Conservation (phyloP, 805 yeast species). For the Blastobotrys robertii region DNA sequence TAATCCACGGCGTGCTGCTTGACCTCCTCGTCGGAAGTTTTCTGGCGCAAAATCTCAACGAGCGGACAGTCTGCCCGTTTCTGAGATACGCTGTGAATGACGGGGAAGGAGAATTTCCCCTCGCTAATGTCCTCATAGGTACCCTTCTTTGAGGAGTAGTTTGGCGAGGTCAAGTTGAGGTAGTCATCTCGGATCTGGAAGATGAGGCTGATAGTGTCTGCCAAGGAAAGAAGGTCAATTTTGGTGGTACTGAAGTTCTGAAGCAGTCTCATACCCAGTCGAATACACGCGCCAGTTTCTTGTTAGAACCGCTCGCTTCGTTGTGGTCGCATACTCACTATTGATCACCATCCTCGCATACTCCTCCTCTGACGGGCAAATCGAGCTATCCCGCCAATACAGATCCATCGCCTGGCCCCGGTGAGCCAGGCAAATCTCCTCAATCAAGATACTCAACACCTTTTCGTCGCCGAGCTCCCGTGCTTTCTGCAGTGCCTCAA, state of each 20-base stretch:
- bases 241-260: slow-evolving; percentile 26
- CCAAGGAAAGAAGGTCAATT: slow-evolving; percentile 42
- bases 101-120: slow-evolving; percentile 82
- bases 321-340: slow-evolving; percentile 37
- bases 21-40: slow-evolving; percentile 39
- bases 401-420: slow-evolving; percentile 86
- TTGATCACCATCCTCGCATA: slow-evolving; percentile 76
- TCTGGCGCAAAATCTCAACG: slow-evolving; percentile 40
- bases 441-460: slow-evolving; percentile 37
- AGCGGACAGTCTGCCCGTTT: slow-evolving; percentile 33
- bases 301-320: slow-evolving; percentile 25
- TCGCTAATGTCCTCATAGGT: slow-evolving; percentile 79
- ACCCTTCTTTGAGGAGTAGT: slow-evolving; percentile 56
- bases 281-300: slow-evolving; percentile 77
- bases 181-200: slow-evolving; percentile 86
- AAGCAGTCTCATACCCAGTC: slow-evolving; percentile 62
- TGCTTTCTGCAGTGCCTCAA: slow-evolving; percentile 51
- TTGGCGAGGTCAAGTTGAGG: slow-evolving; percentile 49
- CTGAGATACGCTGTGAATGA: slow-evolving; percentile 50
- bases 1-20: slow-evolving; percentile 43
- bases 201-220: slow-evolving; percentile 68
- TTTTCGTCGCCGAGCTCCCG: slow-evolving; percentile 24
- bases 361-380: slow-evolving; percentile 50
- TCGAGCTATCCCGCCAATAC: slow-evolving; percentile 68
- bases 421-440: slow-evolving; percentile 74